A percentile compares a stretch with the other conserved stretches of the same genome.
Evolutionary conservation across 2,329 filamentous ascomycete species (phyloP).

Genomic region (Diplodia scrobiculata): DNA sequence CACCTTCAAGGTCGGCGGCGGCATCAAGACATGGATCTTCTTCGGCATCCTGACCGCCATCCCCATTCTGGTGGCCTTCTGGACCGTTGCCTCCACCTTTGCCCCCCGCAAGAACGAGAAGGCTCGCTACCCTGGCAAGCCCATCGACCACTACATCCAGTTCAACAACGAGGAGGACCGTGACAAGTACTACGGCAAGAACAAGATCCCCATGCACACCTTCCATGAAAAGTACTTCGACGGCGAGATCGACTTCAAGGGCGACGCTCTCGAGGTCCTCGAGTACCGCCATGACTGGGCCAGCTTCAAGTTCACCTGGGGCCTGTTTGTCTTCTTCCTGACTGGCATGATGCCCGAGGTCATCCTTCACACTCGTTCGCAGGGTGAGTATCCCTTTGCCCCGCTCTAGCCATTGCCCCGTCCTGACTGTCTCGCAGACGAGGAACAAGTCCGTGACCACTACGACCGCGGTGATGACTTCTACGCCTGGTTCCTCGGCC

Average conservation of each 20-base stretch:
- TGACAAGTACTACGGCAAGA: slow-evolving; percentile 72
- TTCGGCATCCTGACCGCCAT: slow-evolving; percentile 76
- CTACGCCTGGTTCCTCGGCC: slow-evolving; percentile 97
- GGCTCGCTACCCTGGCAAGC: slow-evolving; percentile 78
- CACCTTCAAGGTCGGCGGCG: slow-evolving; percentile 80
- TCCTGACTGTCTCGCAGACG: slow-evolving; percentile 61
- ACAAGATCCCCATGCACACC: slow-evolving; percentile 85
- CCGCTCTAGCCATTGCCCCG: background rate
- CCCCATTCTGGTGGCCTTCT: slow-evolving; percentile 80
- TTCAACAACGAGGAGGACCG: slow-evolving; percentile 67
- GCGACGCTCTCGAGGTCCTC: slow-evolving; percentile 82
- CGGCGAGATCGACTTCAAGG: slow-evolving; percentile 92
- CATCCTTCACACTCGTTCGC: slow-evolving; percentile 87
- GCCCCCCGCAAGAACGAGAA: slow-evolving; percentile 93
- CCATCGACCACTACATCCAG: slow-evolving; percentile 85
- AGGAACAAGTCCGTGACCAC: slow-evolving; percentile 96
- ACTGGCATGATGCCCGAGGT: slow-evolving; percentile 86
- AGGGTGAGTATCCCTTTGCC: slow-evolving; percentile 59
- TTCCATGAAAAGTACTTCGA: slow-evolving; percentile 99
- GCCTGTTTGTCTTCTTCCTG: slow-evolving; percentile 85
- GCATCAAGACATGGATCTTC: slow-evolving; percentile 84
- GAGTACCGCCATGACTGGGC: slow-evolving; percentile 98
- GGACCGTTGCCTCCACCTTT: slow-evolving; percentile 75
- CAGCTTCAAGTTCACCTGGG: slow-evolving; percentile 84
- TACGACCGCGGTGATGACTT: slow-evolving; percentile 98